Evolutionary conservation across 1,284 basidiomycete species (phyloP).

Genomic region (Cryptococcus sp.): DNA sequence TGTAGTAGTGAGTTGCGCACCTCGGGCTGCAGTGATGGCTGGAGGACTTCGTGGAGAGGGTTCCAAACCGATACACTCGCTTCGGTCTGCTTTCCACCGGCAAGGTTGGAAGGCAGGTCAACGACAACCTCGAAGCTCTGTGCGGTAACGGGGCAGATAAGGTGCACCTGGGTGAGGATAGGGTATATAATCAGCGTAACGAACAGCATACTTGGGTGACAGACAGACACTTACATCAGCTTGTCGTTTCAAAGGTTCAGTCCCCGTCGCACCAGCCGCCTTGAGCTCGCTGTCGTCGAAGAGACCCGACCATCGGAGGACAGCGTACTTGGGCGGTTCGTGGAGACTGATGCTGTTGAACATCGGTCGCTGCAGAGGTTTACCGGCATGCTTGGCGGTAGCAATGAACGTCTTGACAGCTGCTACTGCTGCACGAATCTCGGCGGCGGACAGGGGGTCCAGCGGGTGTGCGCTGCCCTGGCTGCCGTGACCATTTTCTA

Average conservation of each 20-base stretch:
- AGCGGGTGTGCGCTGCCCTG: constrained; percentile 49
- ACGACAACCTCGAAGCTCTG: constrained; percentile 51
- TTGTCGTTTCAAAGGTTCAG: constrained; percentile 30
- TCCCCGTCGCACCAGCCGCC: constrained; percentile 13
- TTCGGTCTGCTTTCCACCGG: constrained; percentile 21
- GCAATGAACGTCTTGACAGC: constrained; percentile 40
- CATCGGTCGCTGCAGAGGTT: constrained; percentile 30
- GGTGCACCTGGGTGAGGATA: constrained; percentile 48
- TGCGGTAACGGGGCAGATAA: constrained; percentile 50
- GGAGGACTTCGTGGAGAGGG: constrained; percentile 50
- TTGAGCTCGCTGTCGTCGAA: constrained; percentile 43
- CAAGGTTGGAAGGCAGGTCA: constrained; percentile 48
- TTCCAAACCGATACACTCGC: constrained; percentile 42
- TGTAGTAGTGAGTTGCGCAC: constrained; percentile 5
- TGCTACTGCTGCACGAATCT: constrained; percentile 46
- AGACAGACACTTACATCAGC: constrained; percentile 41
- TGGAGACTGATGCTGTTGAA: constrained; percentile 50
- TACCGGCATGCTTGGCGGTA: constrained; percentile 22
- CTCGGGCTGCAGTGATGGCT: constrained; percentile 55
- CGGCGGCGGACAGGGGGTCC: constrained; percentile 51
- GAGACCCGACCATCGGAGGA: constrained; percentile 45
- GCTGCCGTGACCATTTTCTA: too few relatives aligned
- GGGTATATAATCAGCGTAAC: neutral
- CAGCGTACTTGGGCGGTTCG: constrained; percentile 49
- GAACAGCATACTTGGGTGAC: neutral